Evolutionary conservation across 2,329 filamentous ascomycete genomes (phyloP).

Genomic region (Neurospora sp.): DNA sequence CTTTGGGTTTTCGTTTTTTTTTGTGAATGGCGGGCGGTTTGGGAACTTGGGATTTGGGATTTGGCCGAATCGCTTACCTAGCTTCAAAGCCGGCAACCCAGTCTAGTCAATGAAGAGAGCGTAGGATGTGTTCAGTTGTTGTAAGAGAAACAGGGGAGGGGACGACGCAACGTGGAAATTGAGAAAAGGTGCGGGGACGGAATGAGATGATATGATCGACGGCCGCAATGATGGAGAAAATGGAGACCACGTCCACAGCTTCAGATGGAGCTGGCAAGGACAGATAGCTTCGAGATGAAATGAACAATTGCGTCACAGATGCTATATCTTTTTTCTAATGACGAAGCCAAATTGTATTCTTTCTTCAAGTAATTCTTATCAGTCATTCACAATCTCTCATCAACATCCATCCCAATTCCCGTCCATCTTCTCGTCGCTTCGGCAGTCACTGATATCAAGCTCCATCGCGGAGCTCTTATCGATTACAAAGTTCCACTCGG

Average conservation of each 20-base stretch:
- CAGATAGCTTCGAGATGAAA: not conserved
- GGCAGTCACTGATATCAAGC: not conserved
- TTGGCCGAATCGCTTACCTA: not conserved
- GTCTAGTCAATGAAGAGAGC: not conserved
- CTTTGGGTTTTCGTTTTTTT: no score
- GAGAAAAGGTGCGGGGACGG: not conserved
- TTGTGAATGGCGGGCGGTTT: not conserved
- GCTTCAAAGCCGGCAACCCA: not conserved
- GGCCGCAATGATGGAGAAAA: not conserved
- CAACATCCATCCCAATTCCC: not conserved
- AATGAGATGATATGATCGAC: not conserved
- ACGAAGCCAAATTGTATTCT: not conserved
- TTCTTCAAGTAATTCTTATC: not conserved
- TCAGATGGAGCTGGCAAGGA: not conserved
- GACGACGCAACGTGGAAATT: not conserved
- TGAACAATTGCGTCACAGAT: not conserved
- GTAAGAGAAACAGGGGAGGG: not conserved
- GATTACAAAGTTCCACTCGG: not conserved
- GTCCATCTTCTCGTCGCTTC: not conserved
- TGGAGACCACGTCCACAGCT: not conserved
- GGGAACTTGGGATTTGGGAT: not conserved
- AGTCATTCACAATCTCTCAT: not conserved
- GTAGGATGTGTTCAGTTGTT: not conserved
- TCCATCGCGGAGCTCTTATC: not conserved
- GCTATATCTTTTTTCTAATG: not conserved